Percentiles rank a stretch among this genome's conserved stretches.
Evolutionary conservation across 2,329 filamentous ascomycete species (phyloP).

Genomic region (Cucurbitaria berberidis): DNA sequence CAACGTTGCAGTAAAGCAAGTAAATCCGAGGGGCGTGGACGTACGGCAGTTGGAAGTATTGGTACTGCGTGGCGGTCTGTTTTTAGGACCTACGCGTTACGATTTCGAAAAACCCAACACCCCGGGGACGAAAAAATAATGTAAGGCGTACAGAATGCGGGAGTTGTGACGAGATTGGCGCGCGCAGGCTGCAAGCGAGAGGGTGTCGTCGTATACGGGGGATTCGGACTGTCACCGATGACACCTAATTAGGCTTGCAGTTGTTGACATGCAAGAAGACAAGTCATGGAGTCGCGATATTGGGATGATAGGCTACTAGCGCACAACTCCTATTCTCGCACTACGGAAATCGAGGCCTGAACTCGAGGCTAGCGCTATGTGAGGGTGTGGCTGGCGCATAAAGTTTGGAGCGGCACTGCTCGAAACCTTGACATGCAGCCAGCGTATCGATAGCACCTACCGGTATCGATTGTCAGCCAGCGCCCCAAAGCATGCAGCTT

Average conservation of each 20-base stretch:
- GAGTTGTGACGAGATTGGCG: slow-evolving; percentile 8
- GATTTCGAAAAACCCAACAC: background rate
- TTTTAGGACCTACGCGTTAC: background rate
- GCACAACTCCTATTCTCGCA: slow-evolving; percentile 4
- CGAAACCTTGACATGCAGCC: slow-evolving; percentile 13
- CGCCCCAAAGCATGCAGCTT: slow-evolving; percentile 7
- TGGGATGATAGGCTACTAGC: slow-evolving; percentile 2
- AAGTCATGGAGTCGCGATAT: background rate
- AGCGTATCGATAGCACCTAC: slow-evolving; percentile 28
- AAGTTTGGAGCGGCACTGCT: slow-evolving; percentile 14
- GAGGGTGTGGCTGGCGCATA: slow-evolving; percentile 5
- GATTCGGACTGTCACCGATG: slow-evolving; percentile 10
- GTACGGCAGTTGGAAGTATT: background rate
- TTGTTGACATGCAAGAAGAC: background rate
- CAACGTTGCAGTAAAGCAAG: too few relatives aligned
- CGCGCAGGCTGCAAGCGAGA: slow-evolving; percentile 5
- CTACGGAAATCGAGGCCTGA: background rate
- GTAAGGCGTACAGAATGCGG: slow-evolving; percentile 8
- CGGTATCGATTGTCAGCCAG: slow-evolving; percentile 9
- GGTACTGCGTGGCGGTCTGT: background rate
- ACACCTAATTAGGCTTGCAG: background rate
- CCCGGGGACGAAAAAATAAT: background rate
- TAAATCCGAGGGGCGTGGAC: too few relatives aligned
- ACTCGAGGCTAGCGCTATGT: background rate
- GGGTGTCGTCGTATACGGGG: slow-evolving; percentile 6